Percentiles rank a stretch among this genome's conserved stretches.
phyloP scores from a whole-genome alignment of 352 stramenopile species.

The Globisporangium irregulare region DNA sequence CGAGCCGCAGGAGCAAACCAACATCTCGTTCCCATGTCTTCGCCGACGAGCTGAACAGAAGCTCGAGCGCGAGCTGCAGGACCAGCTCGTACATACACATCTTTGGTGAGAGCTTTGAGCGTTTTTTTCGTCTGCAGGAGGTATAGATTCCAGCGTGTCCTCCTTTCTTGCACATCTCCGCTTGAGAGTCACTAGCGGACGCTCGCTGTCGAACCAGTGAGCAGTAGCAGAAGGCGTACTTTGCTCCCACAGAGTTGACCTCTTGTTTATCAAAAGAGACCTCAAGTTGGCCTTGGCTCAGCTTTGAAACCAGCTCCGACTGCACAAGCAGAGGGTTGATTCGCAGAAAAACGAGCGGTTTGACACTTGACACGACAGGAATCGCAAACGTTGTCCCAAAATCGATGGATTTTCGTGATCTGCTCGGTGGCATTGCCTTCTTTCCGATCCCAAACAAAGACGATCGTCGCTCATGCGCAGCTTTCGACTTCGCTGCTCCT shows the following conservation, averaged over 20 bases:
- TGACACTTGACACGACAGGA: slow-evolving; percentile 11
- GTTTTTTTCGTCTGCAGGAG: slow-evolving; percentile 19
- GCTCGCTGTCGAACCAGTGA: neutral
- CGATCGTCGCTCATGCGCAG: slow-evolving; percentile 20
- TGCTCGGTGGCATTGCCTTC: slow-evolving; percentile 16
- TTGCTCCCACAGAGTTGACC: slow-evolving; percentile 12
- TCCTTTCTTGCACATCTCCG: neutral
- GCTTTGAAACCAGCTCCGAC: slow-evolving; percentile 9
- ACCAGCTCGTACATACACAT: slow-evolving; percentile 39
- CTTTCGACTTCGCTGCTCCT: neutral
- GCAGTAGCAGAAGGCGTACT: slow-evolving; percentile 19
- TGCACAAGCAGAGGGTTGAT: slow-evolving; percentile 18
- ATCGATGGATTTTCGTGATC: slow-evolving; percentile 24
- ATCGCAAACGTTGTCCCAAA: slow-evolving; percentile 32
- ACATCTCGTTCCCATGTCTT: slow-evolving; percentile 51
- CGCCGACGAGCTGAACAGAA: slow-evolving; percentile 31
- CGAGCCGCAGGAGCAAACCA: slow-evolving; percentile 42
- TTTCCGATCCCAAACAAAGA: slow-evolving; percentile 34
- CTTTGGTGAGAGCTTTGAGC: slow-evolving; percentile 18
- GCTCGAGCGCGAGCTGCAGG: slow-evolving; percentile 35
- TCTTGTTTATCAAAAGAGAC: slow-evolving; percentile 8
- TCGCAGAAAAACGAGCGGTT: slow-evolving; percentile 19
- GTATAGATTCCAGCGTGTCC: slow-evolving; percentile 10
- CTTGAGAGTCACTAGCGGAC: neutral
- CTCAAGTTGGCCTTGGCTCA: slow-evolving; percentile 11